Base-by-base conservation (phyloP, 345 rosid genomes). In the Eutrema yunnanense region DNA sequence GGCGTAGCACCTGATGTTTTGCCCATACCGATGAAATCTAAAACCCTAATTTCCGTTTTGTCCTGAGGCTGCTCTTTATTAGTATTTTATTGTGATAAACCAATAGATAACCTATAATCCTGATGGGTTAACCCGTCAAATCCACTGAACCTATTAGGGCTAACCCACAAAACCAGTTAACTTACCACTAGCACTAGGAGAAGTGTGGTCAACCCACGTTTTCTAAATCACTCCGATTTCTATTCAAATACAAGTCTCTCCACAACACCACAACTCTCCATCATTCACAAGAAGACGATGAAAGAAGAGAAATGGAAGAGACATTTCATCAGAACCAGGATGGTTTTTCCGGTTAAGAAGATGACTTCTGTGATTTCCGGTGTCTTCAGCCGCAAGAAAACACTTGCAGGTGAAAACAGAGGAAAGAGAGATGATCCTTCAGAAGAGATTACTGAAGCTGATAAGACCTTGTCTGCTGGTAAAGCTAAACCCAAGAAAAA, bases 321-420 rank as follows among this genome's bases (percentile, higher is more conserved):
- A 44, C 6, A 48, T 40, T 12, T 36, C 63, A 30, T 10, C 14
- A 59, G 53, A 44, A 30, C 65, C 0, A 53, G 5, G 6, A 44
- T 50, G 41, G 19, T 49, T 46, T 62, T 78, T 4, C 62, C 58
- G 2, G 70, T 69, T 6, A 74, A 56, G 55, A 84, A 49, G 75
- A 47, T 80, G 29, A 74, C 76, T 22, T 65, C 60, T 16, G 41
- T 80, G 13, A 62, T 85, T 34, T 65, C 76, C 19, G 51, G 70
- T 34, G 65, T 76, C 27, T 83, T 87, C 34, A 62, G 59, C 44
- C 59, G 43, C 56, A 73, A 64, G 66, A 76, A 67, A 40, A 3
- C 57, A 33, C 61, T 37, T 3, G 11, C 12, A 37, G 10, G 32
- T 69, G 42, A 66, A 54, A 58, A 60, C 57, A 73, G 58, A 44